phyloP scores from a whole-genome alignment of 805 yeast species.

The Wickerhamiella alocasiicola region DNA sequence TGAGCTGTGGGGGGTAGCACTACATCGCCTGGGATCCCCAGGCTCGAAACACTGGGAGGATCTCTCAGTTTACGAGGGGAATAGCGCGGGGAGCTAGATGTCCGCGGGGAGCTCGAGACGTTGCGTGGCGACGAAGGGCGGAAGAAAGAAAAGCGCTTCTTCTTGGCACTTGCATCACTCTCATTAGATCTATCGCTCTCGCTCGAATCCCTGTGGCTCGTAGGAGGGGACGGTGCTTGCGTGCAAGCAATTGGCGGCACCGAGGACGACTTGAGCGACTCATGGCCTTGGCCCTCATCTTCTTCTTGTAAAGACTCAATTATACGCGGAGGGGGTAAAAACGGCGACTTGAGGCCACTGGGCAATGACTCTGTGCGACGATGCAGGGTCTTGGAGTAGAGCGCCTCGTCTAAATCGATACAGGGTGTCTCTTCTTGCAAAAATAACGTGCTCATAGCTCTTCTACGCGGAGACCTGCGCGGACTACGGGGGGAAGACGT shows the following conservation, averaged over 20 bases:
- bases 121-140: slow-evolving; percentile 11
- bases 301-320: slow-evolving; percentile 23
- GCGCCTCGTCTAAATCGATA: slow-evolving; percentile 22
- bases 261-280: neutral
- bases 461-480: slow-evolving; percentile 8
- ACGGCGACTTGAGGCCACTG: slow-evolving; percentile 19
- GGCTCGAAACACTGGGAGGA: slow-evolving; percentile 14
- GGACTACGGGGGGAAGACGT: slow-evolving; percentile 7
- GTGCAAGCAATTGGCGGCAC: too few species aligned
- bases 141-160: slow-evolving; percentile 13
- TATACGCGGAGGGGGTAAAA: slow-evolving; percentile 13
- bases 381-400: slow-evolving; percentile 14
- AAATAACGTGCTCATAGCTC: slow-evolving; percentile 3
- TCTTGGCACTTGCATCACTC: neutral
- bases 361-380: slow-evolving; percentile 16
- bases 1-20: neutral
- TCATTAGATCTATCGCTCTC: neutral
- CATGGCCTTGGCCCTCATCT: slow-evolving; percentile 14
- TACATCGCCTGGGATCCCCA: slow-evolving; percentile 15
- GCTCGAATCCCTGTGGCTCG: neutral
- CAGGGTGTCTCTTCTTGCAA: slow-evolving; percentile 13
- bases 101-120: neutral
- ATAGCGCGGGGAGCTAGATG: too few species aligned
- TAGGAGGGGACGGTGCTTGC: neutral
- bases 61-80: slow-evolving; percentile 6